Conservation (phyloP, 257 asterid species). For the Jacaranda copaia region DNA sequence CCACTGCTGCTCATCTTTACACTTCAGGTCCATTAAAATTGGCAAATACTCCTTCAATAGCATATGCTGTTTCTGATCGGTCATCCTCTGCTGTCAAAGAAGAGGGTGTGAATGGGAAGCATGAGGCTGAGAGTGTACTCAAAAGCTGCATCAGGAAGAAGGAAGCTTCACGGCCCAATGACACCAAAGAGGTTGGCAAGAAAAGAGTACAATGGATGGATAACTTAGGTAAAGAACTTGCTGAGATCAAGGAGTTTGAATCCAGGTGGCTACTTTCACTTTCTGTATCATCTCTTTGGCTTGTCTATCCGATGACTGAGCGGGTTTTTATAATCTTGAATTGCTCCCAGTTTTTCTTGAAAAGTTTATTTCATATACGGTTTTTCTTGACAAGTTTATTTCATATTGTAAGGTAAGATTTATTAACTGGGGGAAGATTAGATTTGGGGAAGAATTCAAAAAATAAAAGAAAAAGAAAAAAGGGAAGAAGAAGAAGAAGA, state of each 20-base stretch:
- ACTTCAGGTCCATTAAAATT: conserved; percentile 57
- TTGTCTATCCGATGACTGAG: not conserved
- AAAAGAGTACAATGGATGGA: conserved; percentile 83
- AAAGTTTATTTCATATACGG: not conserved
- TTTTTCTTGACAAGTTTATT: not conserved
- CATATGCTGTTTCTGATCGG: conserved; percentile 45
- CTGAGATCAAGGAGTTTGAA: conserved; percentile 81
- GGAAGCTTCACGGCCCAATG: conserved; percentile 23
- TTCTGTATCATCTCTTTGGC: not conserved
- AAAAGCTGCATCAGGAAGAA: conserved; percentile 70
- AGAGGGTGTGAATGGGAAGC: conserved; percentile 39
- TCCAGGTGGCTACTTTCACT: conserved; percentile 55
- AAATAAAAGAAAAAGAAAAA: too few relatives aligned
- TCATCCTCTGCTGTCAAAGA: conserved; percentile 16
- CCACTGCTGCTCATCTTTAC: conserved; percentile 72
- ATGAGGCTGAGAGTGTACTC: conserved; percentile 33
- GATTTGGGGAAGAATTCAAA: too few relatives aligned
- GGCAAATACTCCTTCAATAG: conserved; percentile 53
- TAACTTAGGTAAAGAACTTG: conserved; percentile 70
- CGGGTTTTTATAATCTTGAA: not conserved
- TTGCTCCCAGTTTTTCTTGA: not conserved
- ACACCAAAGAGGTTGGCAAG: conserved; percentile 41
- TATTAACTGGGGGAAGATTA: too few relatives aligned
- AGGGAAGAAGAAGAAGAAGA: too few relatives aligned
- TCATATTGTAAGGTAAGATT: not conserved